Base-by-base conservation (phyloP, 83 land plant genomes). In the Thuja plicata region DNA sequence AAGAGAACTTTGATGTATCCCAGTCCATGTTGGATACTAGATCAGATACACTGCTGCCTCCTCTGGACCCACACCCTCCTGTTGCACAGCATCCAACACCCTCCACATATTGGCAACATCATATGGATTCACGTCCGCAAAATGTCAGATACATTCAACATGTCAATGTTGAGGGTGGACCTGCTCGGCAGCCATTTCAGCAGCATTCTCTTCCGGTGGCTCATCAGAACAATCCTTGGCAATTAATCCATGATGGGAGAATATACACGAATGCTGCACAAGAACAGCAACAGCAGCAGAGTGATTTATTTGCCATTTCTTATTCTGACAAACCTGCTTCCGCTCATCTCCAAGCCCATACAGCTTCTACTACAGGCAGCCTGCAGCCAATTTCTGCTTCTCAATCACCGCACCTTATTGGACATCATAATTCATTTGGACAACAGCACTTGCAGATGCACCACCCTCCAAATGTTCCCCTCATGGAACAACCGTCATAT, bases 371-470 rank as follows among this genome's bases (percentile, higher is more conserved):
- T 30, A 21, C 24, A 34, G 66, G 60, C 6, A 35, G 62, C 86
- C 24, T 79, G 82, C 86, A 85, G 17, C 40, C 60, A 32, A 12
- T 32, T 15, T 52, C 86, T 85, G 40, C 40, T 85, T 38, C 66
- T 34, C 57, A 48, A 85, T 85, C 86, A 16, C 41, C 24, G 17
- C 40, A 52, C 37, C 40, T 85, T 30, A 19, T 54, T 54, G 50
- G 86, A 35, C 86, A 85, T 32, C 86, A 85, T 54, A 52, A 50
- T 52, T n/a, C 62, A 54, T 19, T 85, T 17, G 62, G 62, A 55
- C 86, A 85, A 85, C 86, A 85, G 30, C 86, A 85, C 16, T 30
- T 84, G 7, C 86, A 52, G 62, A 54, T 85, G 66, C 86, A 85
- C 66, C 86, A 6, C 38, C 86, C 86, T 35, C 38, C 32, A 34